Conservation (phyloP, 1,284 basidiomycete genomes). For the Ustilago tritici region DNA sequence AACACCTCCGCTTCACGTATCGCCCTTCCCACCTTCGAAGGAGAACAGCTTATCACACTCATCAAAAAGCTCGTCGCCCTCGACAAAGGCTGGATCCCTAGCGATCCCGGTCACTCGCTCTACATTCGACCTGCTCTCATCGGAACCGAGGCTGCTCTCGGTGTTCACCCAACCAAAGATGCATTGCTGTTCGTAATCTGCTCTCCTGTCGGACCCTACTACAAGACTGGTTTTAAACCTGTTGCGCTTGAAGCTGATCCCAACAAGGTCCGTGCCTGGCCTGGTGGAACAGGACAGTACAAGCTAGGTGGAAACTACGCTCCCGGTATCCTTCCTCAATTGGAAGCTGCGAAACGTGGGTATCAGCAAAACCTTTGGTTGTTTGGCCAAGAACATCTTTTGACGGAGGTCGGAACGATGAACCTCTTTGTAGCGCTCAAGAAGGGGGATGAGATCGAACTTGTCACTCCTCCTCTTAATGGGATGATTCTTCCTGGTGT, state of each 20-base stretch:
- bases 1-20: conserved; percentile 76
- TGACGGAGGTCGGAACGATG: conserved; percentile 81
- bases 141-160: conserved; percentile 88
- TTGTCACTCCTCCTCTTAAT: conserved; percentile 80
- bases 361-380: conserved; percentile 97
- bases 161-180: conserved; percentile 86
- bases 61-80: conserved; percentile 89
- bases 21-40: conserved; percentile 85
- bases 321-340: conserved; percentile 76
- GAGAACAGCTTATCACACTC: conserved; percentile 81
- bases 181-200: conserved; percentile 95
- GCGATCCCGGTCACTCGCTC: conserved; percentile 86
- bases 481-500: conserved; percentile 97
- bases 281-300: conserved; percentile 66
- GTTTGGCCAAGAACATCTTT: conserved; percentile 72
- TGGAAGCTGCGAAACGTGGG: conserved; percentile 82
- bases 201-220: conserved; percentile 87
- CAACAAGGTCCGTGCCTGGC: conserved; percentile 76
- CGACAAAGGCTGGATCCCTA: conserved; percentile 93
- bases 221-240: conserved; percentile 94
- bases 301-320: conserved; percentile 69
- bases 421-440: conserved; percentile 91
- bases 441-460: conserved; percentile 76
- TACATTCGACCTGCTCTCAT: conserved; percentile 89
- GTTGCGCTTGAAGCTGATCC: conserved; percentile 91